Base-by-base conservation (phyloP, 2,329 filamentous ascomycete genomes). In the Metarhizium rileyi region DNA sequence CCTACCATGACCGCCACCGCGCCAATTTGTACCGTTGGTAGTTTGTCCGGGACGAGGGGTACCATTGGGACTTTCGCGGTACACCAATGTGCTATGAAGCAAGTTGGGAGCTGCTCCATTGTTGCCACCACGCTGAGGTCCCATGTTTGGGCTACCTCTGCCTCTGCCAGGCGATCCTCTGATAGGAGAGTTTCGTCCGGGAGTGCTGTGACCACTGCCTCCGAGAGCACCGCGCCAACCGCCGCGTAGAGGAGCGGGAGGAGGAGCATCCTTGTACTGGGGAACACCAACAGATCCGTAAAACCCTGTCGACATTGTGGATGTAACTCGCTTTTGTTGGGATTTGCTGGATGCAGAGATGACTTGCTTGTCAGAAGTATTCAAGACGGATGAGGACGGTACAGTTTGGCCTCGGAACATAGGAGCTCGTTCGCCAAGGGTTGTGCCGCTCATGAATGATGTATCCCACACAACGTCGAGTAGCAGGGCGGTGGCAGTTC, bases 371-470 rank as follows among this genome's bases (percentile, higher is more conserved):
- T 90, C 76, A 1, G 84, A 84, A 50, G 95, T 73, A 68, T 98
- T 98, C 30, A 98, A 77, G 2, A 97, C 90, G 1, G 87, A 86
- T n/a, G 86, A 86, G 6, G 85, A 80, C 2, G 89, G 81, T 4
- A 98, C 90, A 0, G 93, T 96, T 64, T 93, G 90, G 47, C 93
- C 93, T 33, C 91, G 83, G 81, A 98, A 98, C 35, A 88, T 83
- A 25, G 90, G 89, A 63, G 91, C 95, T 52, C 93, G 84, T 50
- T 90, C 90, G 52, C 88, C 87, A 16, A 98, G 77, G 0, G 87
- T 93, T 2, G 90, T 96, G 54, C 93, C 93, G 62, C 90, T 95
- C 90, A 98, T 97, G 68, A 98, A 98, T 0, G 89, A 86, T 12
- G 81, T 80, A 64, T 98, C 94, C 68, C 95, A 98, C 7, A 98